These are phyloP conservation scores for Bryopsis sp. DNA, from an alignment of 139 green algal species.

Conservation along the genomic window DNA sequence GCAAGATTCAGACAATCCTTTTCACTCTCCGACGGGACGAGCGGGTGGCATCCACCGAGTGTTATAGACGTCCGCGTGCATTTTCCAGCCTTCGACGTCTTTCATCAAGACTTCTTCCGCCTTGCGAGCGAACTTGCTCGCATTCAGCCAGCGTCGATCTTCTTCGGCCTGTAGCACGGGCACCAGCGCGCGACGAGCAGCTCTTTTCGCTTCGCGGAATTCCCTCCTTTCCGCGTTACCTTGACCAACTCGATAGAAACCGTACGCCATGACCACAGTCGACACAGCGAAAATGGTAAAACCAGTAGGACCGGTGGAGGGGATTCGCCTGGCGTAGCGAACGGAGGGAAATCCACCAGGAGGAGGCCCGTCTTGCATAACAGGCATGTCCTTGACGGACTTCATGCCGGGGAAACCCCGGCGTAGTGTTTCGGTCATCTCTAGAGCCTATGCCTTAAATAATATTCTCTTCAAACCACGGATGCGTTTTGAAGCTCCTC, in stretches of 20 bases:
- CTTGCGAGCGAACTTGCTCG: constrained; percentile 3
- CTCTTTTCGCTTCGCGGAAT: constrained; percentile 35
- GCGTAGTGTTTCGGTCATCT: constrained; percentile 74
- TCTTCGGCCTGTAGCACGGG: constrained; percentile 71
- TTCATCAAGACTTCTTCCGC: constrained; percentile 29
- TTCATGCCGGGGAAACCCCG: constrained; percentile 73
- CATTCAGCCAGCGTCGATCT: constrained; percentile 43
- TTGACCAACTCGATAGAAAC: constrained; percentile 64
- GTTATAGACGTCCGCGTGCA: constrained; percentile 19
- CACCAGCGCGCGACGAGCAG: constrained; percentile 36
- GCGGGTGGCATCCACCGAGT: constrained; percentile 14
- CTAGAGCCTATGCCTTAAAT: constrained; percentile 20
- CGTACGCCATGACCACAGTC: constrained; percentile 70
- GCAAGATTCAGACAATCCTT: too few relatives aligned
- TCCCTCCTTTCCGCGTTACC: not conserved
- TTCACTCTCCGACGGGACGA: not conserved
- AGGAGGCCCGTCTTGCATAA: constrained; percentile 79
- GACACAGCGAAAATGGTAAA: constrained; percentile 73
- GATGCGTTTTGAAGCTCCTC: too few relatives aligned
- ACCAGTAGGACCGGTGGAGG: constrained; percentile 74
- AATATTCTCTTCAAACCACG: too few relatives aligned
- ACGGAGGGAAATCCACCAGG: constrained; percentile 83
- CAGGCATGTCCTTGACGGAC: constrained; percentile 83
- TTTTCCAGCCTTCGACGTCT: constrained; percentile 20
- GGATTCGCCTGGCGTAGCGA: constrained; percentile 73